Percentiles rank a stretch among this genome's conserved stretches.
Evolutionary conservation across 2,329 filamentous ascomycete species (phyloP).

Genomic region (Mariannaea sp.): DNA sequence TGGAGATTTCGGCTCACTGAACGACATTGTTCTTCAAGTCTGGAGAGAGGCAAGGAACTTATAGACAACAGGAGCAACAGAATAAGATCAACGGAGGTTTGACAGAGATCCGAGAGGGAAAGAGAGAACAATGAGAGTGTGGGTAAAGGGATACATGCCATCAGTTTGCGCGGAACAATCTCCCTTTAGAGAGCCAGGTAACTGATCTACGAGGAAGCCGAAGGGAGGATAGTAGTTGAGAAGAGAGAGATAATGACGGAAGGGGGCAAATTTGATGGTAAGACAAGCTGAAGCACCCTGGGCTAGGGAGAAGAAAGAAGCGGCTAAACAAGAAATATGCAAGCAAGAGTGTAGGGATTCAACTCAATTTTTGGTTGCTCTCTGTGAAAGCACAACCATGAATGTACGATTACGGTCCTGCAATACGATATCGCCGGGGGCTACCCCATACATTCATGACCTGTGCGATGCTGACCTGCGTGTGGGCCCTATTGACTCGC

Average conservation of each 20-base stretch:
- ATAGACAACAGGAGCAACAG: not conserved
- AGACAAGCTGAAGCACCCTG: slow-evolving; percentile 3
- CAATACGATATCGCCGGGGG: slow-evolving; percentile 7
- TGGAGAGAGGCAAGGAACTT: not conserved
- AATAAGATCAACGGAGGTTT: not conserved
- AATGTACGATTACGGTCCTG: no score
- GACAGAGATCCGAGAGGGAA: slow-evolving; percentile 3
- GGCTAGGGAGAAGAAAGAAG: not conserved
- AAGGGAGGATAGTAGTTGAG: not conserved
- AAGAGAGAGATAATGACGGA: slow-evolving; percentile 1
- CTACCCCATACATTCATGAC: not conserved
- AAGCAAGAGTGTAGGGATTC: slow-evolving; percentile 10
- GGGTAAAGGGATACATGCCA: not conserved
- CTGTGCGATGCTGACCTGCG: not conserved
- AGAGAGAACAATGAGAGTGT: not conserved
- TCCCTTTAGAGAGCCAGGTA: not conserved
- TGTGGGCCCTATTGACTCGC: not conserved
- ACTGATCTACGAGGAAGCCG: slow-evolving; percentile 5
- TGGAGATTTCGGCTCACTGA: slow-evolving; percentile 24
- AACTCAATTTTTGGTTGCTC: no score
- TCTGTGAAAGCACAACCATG: no score
- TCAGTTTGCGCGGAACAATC: slow-evolving; percentile 12
- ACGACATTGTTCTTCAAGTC: slow-evolving; percentile 23
- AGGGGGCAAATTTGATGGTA: slow-evolving; percentile 1
- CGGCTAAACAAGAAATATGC: not conserved